A percentile compares a stretch with the other conserved stretches of the same genome.
phyloP scores from a whole-genome alignment of 2,329 filamentous ascomycete genomes.

The Raffaelea deltoideospora region DNA sequence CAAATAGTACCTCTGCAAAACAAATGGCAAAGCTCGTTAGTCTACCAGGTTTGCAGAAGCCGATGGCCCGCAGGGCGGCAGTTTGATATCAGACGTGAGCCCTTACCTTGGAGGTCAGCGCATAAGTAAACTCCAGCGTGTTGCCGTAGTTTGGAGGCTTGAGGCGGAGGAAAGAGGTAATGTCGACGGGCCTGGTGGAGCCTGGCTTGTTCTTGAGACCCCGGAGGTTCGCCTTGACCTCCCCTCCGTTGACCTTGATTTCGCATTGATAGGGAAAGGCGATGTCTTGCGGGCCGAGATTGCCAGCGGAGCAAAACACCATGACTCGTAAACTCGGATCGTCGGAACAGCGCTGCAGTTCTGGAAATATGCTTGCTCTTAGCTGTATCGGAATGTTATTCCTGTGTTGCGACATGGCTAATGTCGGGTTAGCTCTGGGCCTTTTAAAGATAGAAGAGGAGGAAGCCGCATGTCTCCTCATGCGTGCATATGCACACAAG shows the following conservation, averaged over 20 bases:
- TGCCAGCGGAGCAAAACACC: conserved; percentile 66
- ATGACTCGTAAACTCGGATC: conserved; percentile 58
- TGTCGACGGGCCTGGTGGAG: conserved; percentile 83
- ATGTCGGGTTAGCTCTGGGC: conserved; percentile 9
- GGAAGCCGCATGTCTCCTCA: too few species aligned
- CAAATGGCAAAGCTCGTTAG: too few species aligned
- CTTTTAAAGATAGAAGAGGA: too few species aligned
- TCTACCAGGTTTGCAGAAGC: too few species aligned
- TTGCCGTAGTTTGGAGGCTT: conserved; percentile 57
- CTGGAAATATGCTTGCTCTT: conserved; percentile 33
- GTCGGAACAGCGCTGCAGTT: conserved; percentile 37
- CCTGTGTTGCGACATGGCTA: conserved; percentile 40
- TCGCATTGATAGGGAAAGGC: conserved; percentile 87
- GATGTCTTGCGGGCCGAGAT: conserved; percentile 54
- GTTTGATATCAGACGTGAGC: too few species aligned
- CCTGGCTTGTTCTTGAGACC: conserved; percentile 94
- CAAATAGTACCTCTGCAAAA: conserved; percentile 66
- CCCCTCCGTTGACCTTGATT: conserved; percentile 74
- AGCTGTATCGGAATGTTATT: conserved; percentile 31
- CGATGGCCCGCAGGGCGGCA: background rate
- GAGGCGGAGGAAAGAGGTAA: conserved; percentile 62
- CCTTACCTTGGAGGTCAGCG: conserved; percentile 67
- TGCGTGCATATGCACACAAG: too few species aligned
- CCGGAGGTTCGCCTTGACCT: conserved; percentile 84
- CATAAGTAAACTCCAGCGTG: conserved; percentile 74